Evolutionary conservation across 1,284 basidiomycete genomes (phyloP).

Genomic region (Malassezia cuniculi): DNA sequence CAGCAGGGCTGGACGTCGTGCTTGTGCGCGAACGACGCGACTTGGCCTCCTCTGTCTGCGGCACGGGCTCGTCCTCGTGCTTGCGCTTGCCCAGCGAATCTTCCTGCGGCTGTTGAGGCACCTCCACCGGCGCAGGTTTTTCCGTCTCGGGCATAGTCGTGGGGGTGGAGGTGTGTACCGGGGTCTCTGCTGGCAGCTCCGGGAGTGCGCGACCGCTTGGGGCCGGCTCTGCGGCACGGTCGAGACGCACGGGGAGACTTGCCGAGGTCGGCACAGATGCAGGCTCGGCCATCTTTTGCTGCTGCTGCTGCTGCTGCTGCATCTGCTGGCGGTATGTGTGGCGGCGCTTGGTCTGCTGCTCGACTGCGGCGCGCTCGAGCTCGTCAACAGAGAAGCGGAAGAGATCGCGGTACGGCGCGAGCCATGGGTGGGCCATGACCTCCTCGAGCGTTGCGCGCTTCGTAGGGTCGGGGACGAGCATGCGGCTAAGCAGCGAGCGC

Average conservation of each 20-base stretch:
- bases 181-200: no score
- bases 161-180: no score
- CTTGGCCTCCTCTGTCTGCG: no score
- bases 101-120: no score
- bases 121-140: no score
- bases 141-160: no score
- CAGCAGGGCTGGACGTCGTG: no score
- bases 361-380: conserved; percentile 40
- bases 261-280: not conserved
- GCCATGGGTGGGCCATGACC: conserved; percentile 44
- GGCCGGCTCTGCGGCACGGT: no score
- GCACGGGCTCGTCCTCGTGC: no score
- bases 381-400: conserved; percentile 44
- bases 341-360: conserved; percentile 44
- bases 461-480: conserved; percentile 42
- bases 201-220: no score
- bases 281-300: conserved; percentile 29
- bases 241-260: not conserved
- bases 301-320: conserved; percentile 37
- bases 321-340: conserved; percentile 44
- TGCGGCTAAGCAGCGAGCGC: conserved; percentile 35
- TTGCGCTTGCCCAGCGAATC: no score
- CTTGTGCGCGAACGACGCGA: no score
- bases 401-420: conserved; percentile 40
- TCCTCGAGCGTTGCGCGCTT: conserved; percentile 32